These are phyloP conservation scores for Myotisia sp. DNA, from an alignment of 2,329 filamentous ascomycete species.

Conservation along the genomic window DNA sequence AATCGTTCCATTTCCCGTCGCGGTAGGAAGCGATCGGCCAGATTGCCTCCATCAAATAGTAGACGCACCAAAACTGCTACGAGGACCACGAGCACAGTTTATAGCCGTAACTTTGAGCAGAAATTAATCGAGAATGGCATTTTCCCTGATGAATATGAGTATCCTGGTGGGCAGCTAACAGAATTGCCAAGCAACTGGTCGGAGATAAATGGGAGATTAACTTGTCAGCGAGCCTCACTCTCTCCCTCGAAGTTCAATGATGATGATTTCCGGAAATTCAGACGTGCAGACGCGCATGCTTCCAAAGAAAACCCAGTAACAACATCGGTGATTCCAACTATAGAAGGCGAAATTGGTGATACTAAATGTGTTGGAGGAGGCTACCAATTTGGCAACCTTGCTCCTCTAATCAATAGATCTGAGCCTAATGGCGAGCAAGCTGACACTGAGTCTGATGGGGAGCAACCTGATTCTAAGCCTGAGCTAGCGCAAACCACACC, in stretches of 20 bases:
- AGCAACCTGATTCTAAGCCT: constrained; percentile 16
- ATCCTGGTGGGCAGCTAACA: constrained; percentile 15
- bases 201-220: constrained; percentile 18
- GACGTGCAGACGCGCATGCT: constrained; percentile 15
- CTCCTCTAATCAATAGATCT: constrained; percentile 19
- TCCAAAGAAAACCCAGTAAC: constrained; percentile 25
- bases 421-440: constrained; percentile 21
- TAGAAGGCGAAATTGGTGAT: constrained; percentile 14
- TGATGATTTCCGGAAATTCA: constrained; percentile 19
- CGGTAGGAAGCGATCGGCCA: neutral
- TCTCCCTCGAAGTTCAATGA: constrained; percentile 24
- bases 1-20: neutral
- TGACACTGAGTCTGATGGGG: constrained; percentile 20
- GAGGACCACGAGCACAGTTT: constrained; percentile 10
- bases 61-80: constrained; percentile 6
- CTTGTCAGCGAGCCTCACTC: constrained; percentile 21
- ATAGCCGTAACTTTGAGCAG: constrained; percentile 25
- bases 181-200: constrained; percentile 20
- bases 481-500: constrained; percentile 18
- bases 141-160: constrained; percentile 17
- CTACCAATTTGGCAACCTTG: constrained; percentile 24
- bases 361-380: constrained; percentile 15
- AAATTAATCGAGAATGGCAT: constrained; percentile 25
- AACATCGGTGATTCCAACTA: constrained; percentile 21
- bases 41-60: constrained; percentile 5